Evolutionary conservation across 192 early-diverging fungal species (phyloP), one percentile per base, ranked within the genome.

Genomic region (Geranomyces michiganensis): DNA sequence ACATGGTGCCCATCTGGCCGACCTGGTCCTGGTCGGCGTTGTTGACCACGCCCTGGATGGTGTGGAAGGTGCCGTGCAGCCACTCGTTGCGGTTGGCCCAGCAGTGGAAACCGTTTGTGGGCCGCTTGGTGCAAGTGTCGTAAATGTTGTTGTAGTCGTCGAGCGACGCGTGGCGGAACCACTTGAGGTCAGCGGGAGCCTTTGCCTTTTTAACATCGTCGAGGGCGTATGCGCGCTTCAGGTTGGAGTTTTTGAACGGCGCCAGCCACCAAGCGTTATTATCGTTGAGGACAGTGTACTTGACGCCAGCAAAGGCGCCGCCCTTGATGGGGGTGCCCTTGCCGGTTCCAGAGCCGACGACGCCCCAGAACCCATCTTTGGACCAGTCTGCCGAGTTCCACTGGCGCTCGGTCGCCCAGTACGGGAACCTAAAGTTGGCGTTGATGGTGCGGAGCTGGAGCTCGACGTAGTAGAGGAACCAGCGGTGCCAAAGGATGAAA

Each of bases 401-500:
- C 24, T 60, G 53, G 22, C 56, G 61, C 45, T 72, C 58, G 46
- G 60, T 63, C 0, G 70, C 60, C 70, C 70, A 72, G 70, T 72
- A 72, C 24, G 59, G 59, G 22, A 72, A 62, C 12, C 21, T 5
- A 51, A 72, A 72, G 48, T 46, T 41, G 8, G 70, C 62, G 47
- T 72, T 44, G 22, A 62, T 21, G 30, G 66, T 51, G 21, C 47
- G 60, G 31, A 72, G 49, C 62, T 62, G 46, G 21, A 29, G 26
- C 62, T 72, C 70, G 46, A 33, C 70, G 26, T 53, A 63, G 31
- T n/a, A 30, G 61, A 53, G 14, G 51, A 64, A 72, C 62, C 47
- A 55, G 22, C 70, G 70, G 33, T 72, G 70, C 70, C 70, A 72
- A 43, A 65, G 21, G 31, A 65, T 12, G 33, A 72, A 72, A 45